Conservation (phyloP, 805 yeast species). For the Candida broadrunensis region DNA sequence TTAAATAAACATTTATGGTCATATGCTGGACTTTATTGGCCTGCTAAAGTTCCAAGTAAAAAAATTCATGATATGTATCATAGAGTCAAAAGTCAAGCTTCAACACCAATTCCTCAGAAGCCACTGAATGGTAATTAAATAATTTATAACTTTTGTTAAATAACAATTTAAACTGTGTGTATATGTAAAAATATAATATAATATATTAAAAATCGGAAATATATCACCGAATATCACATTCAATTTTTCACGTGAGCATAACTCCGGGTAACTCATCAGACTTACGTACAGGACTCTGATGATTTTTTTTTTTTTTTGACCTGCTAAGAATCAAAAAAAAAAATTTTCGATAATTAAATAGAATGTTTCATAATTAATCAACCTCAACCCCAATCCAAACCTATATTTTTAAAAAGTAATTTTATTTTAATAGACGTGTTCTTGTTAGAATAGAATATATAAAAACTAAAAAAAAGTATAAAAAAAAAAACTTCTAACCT, state of each 20-base stretch:
- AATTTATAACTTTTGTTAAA: too few relatives aligned
- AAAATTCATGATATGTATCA: slow-evolving; percentile 76
- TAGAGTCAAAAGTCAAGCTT: slow-evolving; percentile 41
- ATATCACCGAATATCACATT: too few relatives aligned
- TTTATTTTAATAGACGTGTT: neutral
- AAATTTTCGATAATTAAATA: neutral
- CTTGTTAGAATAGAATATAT: neutral
- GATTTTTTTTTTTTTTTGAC: too few relatives aligned
- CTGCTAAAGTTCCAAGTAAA: slow-evolving; percentile 71
- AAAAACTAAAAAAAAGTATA: slow-evolving; percentile 2
- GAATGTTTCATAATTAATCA: neutral
- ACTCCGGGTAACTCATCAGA: too few relatives aligned
- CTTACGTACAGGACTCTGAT: too few relatives aligned
- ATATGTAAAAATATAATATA: too few relatives aligned
- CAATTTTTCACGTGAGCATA: too few relatives aligned
- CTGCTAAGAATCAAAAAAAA: too few relatives aligned
- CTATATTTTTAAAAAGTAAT: neutral
- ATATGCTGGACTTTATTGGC: slow-evolving; percentile 84
- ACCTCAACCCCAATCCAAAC: neutral
- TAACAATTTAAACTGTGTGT: too few relatives aligned
- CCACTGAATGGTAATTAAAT: too few relatives aligned
- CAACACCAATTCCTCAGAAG: too few relatives aligned
- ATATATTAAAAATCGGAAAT: too few relatives aligned
- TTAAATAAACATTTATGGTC: slow-evolving; percentile 74
- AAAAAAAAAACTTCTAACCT: neutral